These are phyloP conservation scores for Cryomyces minteri DNA, from an alignment of 495 filamentous ascomycete species.

Conservation along the genomic window DNA sequence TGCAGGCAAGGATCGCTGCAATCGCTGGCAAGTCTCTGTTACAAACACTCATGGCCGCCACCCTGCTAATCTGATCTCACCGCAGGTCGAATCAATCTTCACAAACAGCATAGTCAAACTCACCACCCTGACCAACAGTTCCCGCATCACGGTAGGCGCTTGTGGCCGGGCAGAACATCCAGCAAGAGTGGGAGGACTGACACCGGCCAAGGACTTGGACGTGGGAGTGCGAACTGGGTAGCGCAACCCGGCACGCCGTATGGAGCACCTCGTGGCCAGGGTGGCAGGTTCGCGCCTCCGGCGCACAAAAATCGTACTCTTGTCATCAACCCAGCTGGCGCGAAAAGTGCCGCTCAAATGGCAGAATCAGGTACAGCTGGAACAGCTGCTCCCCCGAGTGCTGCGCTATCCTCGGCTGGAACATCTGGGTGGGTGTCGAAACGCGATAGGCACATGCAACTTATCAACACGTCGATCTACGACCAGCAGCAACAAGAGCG, in stretches of 20 bases:
- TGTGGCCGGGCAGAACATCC: background rate
- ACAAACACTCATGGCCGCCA: background rate
- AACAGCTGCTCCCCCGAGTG: background rate
- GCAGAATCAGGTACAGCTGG: background rate
- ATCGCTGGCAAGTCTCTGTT: conserved; percentile 2
- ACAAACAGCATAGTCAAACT: conserved; percentile 5
- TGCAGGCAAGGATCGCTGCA: conserved; percentile 11
- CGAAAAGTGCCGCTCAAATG: conserved; percentile 5
- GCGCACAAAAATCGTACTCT: conserved; percentile 52
- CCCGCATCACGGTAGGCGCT: background rate
- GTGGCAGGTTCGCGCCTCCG: conserved; percentile 1
- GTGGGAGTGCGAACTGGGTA: conserved; percentile 1
- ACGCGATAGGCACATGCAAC: conserved; percentile 67
- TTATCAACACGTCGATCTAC: conserved; percentile 74
- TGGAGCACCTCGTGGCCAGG: conserved; percentile 1
- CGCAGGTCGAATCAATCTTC: conserved; percentile 2
- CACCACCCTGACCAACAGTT: background rate
- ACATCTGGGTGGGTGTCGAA: conserved; percentile 50
- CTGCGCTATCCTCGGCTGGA: background rate
- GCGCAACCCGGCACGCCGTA: conserved; percentile 12
- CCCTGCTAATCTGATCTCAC: background rate
- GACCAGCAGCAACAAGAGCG: conserved; percentile 56
- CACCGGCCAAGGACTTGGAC: background rate
- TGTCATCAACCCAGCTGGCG: conserved; percentile 39
- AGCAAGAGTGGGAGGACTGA: background rate